Percentiles rank a stretch among this genome's conserved stretches.
Evolutionary conservation across 1,139 yeast genomes (phyloP).

Genomic region (Candida dubliniensis): DNA sequence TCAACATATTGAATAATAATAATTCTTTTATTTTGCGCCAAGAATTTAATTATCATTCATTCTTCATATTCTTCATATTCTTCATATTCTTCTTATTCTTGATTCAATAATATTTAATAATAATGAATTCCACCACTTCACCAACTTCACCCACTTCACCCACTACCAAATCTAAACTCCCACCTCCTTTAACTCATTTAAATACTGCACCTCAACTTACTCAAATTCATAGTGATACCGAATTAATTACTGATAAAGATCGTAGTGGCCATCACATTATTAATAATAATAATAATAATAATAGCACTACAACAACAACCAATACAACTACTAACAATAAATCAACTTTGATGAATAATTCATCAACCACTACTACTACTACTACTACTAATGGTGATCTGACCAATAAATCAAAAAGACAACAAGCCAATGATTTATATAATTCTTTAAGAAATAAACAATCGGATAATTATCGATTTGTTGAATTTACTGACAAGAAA

Average conservation of each 20-base stretch:
- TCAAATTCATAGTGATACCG: constrained; percentile 7
- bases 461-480: constrained; percentile 23
- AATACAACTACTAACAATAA: too few relatives aligned
- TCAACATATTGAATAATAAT: too few relatives aligned
- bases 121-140: too few relatives aligned
- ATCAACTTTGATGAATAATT: background rate
- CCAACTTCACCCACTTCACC: background rate
- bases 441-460: constrained; percentile 18
- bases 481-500: constrained; percentile 14
- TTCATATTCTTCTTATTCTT: too few relatives aligned
- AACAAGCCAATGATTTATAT: constrained; percentile 18
- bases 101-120: too few relatives aligned
- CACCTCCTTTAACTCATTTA: background rate
- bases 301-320: too few relatives aligned
- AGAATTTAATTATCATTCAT: too few relatives aligned
- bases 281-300: background rate
- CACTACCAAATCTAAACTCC: background rate
- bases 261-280: background rate
- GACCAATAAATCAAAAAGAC: background rate
- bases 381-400: constrained; percentile 1
- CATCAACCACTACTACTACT: background rate
- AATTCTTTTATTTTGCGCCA: too few relatives aligned
- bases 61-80: too few relatives aligned
- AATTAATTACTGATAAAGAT: constrained; percentile 2
- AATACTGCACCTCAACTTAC: constrained; percentile 2